Percentiles rank a stretch among this genome's conserved stretches.
Evolutionary conservation across 257 asterid species (phyloP).

Genomic region (Fraxinus cuspidata): DNA sequence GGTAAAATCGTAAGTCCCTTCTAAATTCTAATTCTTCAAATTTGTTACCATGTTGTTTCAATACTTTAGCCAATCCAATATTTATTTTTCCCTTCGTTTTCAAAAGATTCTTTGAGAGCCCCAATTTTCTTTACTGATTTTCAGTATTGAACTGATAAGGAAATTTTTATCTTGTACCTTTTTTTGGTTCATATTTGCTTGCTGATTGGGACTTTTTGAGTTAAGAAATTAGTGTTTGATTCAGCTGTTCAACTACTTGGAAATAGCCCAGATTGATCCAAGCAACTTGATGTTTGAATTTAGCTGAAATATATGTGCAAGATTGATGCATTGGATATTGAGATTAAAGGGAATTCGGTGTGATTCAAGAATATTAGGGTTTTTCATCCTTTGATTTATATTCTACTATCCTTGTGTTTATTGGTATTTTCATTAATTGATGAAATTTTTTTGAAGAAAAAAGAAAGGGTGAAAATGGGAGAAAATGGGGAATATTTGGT

Average conservation of each 20-base stretch:
- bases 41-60: constrained; percentile 61
- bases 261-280: constrained; percentile 21
- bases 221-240: constrained; percentile 11
- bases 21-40: too few species aligned
- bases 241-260: constrained; percentile 14
- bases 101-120: constrained; percentile 15
- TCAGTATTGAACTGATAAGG: constrained; percentile 8
- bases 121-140: not conserved
- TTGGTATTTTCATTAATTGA: constrained; percentile 17
- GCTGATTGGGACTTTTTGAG: constrained; percentile 24
- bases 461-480: too few species aligned
- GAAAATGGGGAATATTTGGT: not conserved
- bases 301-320: not conserved
- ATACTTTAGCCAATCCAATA: constrained; percentile 39
- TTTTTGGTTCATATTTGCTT: constrained; percentile 49
- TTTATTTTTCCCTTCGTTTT: constrained; percentile 10
- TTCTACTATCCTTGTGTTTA: constrained; percentile 10
- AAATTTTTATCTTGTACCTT: not conserved
- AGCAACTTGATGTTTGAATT: constrained; percentile 39
- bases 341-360: not conserved
- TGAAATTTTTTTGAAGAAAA: constrained; percentile 17
- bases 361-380: constrained; percentile 31
- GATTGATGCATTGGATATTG: not conserved
- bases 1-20: too few species aligned
- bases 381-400: constrained; percentile 13